Percentiles rank a stretch among this genome's conserved stretches.
Conservation (phyloP, 1,284 basidiomycete genomes). For the Trametes hirsuta region DNA sequence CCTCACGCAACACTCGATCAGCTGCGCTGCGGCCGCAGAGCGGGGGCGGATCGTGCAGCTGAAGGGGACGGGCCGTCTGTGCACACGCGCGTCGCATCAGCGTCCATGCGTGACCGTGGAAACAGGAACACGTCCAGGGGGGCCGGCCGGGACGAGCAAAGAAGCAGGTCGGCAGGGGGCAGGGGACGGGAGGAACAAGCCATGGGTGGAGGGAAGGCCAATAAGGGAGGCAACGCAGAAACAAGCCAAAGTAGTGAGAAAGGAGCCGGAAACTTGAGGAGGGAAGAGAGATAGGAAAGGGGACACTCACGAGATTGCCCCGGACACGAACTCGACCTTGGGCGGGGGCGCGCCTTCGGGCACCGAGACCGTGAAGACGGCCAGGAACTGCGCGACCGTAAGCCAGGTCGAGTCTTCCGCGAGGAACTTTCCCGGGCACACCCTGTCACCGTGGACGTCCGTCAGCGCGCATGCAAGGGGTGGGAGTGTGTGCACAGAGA, state of each 20-base stretch:
- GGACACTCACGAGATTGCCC: conserved; percentile 6
- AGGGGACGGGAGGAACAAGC: no score
- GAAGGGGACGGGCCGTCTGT: conserved; percentile 8
- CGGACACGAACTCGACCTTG: conserved; percentile 4
- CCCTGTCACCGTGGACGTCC: neutral
- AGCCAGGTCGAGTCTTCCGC: conserved; percentile 16
- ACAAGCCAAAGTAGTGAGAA: neutral
- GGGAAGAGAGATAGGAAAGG: neutral
- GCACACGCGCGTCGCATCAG: neutral
- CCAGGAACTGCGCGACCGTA: conserved; percentile 14
- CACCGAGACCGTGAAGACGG: conserved; percentile 2
- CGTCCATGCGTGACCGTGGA: no score
- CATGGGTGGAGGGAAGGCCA: no score
- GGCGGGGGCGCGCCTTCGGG: neutral
- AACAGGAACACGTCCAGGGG: no score
- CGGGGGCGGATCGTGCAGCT: conserved; percentile 10
- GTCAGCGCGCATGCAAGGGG: no score
- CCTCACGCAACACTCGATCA: conserved; percentile 1
- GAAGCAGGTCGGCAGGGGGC: no score
- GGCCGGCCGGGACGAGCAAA: neutral
- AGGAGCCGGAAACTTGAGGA: no score
- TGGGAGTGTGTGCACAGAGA: neutral
- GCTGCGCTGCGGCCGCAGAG: conserved; percentile 5
- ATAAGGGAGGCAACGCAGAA: no score
- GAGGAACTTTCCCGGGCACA: conserved; percentile 11